phyloP scores from a whole-genome alignment of 345 rosid species.

The Toxicodendron radicans region DNA sequence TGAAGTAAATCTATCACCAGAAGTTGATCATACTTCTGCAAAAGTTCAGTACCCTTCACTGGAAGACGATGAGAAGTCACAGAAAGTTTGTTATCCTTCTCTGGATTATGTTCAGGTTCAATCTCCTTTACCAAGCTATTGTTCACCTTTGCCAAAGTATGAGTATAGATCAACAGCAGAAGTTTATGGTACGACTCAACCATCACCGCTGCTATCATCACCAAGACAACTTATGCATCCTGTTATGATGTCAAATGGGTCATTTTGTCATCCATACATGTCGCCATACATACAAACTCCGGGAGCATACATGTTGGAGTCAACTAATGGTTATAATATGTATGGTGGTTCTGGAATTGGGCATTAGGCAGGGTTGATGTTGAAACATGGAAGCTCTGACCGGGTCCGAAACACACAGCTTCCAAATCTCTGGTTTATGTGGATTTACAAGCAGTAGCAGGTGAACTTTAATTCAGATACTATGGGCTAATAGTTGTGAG shows the following conservation, averaged over 20 bases:
- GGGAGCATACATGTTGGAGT: constrained; percentile 18
- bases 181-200: not conserved
- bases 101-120: constrained; percentile 1
- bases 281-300: constrained; percentile 11
- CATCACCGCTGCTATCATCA: not conserved
- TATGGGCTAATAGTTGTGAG: not conserved
- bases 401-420: not conserved
- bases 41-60: constrained; percentile 19
- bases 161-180: not conserved
- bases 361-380: not conserved
- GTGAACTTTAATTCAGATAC: not conserved
- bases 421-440: not conserved
- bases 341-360: not conserved
- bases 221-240: not conserved
- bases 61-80: constrained; percentile 3
- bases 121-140: constrained; percentile 1
- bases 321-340: not conserved
- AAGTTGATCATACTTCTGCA: not conserved
- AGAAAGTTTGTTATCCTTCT: constrained; percentile 11
- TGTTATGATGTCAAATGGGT: not conserved
- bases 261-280: not conserved
- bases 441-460: not conserved
- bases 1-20: not conserved
- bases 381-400: not conserved
- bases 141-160: constrained; percentile 9